Base-by-base conservation (phyloP, 2,329 filamentous ascomycete species). In the Coniella lustricola region DNA sequence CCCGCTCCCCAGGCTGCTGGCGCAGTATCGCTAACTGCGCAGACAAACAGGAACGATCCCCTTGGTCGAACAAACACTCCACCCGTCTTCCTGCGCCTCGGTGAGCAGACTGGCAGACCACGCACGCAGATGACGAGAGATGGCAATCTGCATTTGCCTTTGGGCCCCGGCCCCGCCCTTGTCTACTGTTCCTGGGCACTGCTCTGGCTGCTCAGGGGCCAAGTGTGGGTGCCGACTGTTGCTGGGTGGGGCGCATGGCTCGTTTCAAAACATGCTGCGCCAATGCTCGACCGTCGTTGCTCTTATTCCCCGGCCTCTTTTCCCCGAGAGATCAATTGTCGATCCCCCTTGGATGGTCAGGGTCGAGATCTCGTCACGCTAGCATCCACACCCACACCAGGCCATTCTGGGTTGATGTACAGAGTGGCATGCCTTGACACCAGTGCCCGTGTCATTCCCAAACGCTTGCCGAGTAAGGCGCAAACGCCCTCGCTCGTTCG, bases 231-330 rank as follows among this genome's bases (percentile, higher is more conserved):
- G 35, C n/a, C n/a, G n/a, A n/a, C n/a, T n/a, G n/a, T n/a, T n/a
- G n/a, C n/a, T n/a, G n/a, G n/a, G n/a, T 20, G 39, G 43, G 22
- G 32, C 33, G 37, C 8, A 18, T 44, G 40, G 36, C 39, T 17
- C 38, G 51, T 53, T 53, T 53, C 51, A 53, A 35, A 36, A 34
- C n/a, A n/a, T n/a, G 34, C 35, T 46, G 5, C 21, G 14, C 25
- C 17, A 9, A 20, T 40, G 44, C 25, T 31, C 10, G 16, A n/a
- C 14, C 36, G n/a, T 35, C 38, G 14, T 40, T n/a, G 17, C 25
- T 22, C 44, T 17, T 47, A 41, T 40, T 47, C 18, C 17, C 44
- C 36, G 44, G 29, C 34, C 38, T 18, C 38, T 32, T 25, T n/a
- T 29, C 34, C 35, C 35, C 25, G 25, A 29, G 25, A 29, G 44